Evolutionary conservation across 164 flowering plant genomes (phyloP), one percentile per base, ranked within the genome.

Genomic region (Umbellularia californica): DNA sequence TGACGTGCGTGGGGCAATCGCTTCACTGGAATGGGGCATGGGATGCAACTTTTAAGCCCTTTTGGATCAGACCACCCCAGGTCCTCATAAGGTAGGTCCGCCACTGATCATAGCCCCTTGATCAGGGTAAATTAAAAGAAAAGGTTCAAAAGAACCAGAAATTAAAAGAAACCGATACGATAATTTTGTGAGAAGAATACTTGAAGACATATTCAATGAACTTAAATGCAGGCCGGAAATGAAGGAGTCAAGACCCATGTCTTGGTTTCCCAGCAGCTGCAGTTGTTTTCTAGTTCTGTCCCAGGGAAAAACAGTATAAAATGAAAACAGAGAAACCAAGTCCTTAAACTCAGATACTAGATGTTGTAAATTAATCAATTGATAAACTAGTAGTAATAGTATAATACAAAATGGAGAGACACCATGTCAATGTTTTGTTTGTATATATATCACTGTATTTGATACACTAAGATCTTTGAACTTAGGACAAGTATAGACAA

Each of bases 401-500:
- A 58, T n/a, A 64, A 52, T 23, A 55, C 2, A 17, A 55, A 55
- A 70, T 23, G 52, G 27, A 63, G 74, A 2, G 67, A 71, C 74
- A 50, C 67, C 30, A 41, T 60, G 74, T 35, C 74, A 58, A 58
- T 71, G 74, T 71, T 62, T 28, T 19, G 23, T 71, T 27, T 30
- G 28, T 14, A 13, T 58, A 30, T 55, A 25, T 17, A 24, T 12
- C 15, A 27, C 27, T 71, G 11, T 12, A 58, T 55, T 52, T 5
- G 10, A 28, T 52, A 27, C 28, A 55, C 41, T 71, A 14, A 71
- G 73, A 71, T 58, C 73, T 52, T 52, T 12, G 65, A 71, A 71
- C 20, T 58, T 30, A 10, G 24, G 22, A 71, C 67, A 2, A 30
- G 4, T 70, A 22, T 50, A 41, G 47, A 41, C 47, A 35, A 70